Base-by-base conservation (phyloP, 164 flowering plant species). In the Tetrastigma voinierianum region DNA sequence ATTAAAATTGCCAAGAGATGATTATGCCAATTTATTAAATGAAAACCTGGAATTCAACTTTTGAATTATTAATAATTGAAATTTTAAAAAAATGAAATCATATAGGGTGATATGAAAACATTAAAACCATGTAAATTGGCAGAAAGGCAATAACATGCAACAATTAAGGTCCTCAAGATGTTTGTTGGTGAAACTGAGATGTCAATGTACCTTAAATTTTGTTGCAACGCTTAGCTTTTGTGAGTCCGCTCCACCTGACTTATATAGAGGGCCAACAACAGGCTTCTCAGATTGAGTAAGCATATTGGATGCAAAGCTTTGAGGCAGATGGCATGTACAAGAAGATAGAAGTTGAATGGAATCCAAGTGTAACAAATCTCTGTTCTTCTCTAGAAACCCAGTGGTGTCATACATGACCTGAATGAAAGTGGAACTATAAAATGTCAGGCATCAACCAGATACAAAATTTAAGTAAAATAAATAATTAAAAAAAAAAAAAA, bases 351-450 rank as follows among this genome's bases (percentile, higher is more conserved):
- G 93, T 59, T 90, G 83, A 72, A 96, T 91, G 18, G 96, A 88
- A 77, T 93, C 93, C 72, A 87, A 74, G 68, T 91, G 98, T 71
- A 96, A 71, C 59, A 93, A 80, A 77, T 96, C 99, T 57, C 98
- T 82, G 77, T 96, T 96, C 78, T 96, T 96, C 81, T 93, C 98
- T 67, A 96, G 76, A 82, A 96, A 96, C 46, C 98, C 98, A 57
- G 81, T 85, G 8, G 99, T 91, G 61, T 96, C 93, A 73, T 96
- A 96, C 6, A 81, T 79, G 72, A 96, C 99, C 99, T 96, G 83
- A 73, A 40, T 23, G 44, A 59, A 32, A 52, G 53, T 57, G 60
- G 24, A 59, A 64, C 25, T 16, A 66, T 46, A 73, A 25, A 60
- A 51, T 18, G 64, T 55, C 46, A 57, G 51, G 15, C 17, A 32